Evolutionary conservation across 257 asterid genomes (phyloP).

Genomic region (Petunia secreta): DNA sequence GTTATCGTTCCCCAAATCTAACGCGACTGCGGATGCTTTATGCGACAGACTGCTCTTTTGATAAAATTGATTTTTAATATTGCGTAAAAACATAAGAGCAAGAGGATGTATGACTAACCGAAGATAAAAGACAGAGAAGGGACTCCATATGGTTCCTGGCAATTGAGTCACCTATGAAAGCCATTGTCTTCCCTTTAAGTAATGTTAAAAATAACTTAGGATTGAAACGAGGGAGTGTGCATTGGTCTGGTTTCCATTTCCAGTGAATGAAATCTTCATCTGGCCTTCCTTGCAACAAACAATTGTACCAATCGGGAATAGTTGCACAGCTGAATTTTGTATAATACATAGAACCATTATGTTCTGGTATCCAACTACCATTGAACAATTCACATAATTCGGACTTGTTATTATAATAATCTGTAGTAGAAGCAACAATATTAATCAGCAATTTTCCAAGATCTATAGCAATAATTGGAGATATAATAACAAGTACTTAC

Average conservation of each 20-base stretch:
- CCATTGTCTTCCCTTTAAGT: constrained; percentile 63
- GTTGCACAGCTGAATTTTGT: constrained; percentile 59
- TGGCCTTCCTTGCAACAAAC: constrained; percentile 60
- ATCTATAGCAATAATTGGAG: too few species aligned
- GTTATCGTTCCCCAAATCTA: too few species aligned
- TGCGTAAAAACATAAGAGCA: neutral
- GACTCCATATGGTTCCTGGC: constrained; percentile 83
- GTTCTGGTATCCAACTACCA: constrained; percentile 55
- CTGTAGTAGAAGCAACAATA: neutral
- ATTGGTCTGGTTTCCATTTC: constrained; percentile 81
- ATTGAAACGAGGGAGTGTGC: constrained; percentile 56
- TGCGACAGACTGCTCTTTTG: too few species aligned
- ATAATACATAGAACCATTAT: constrained; percentile 40
- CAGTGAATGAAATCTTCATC: constrained; percentile 59
- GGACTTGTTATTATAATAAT: neutral
- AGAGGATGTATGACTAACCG: constrained; percentile 44
- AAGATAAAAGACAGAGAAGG: constrained; percentile 67
- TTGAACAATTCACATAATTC: constrained; percentile 52
- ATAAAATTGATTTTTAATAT: too few species aligned
- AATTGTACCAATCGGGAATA: constrained; percentile 51
- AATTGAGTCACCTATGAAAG: constrained; percentile 78
- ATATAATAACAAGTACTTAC: too few species aligned
- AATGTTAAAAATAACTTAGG: constrained; percentile 43
- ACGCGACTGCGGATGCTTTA: too few species aligned
- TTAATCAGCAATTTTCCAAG: neutral